These are phyloP conservation scores for Martiniozyma asiatica DNA, from an alignment of 1,139 yeast species.

Conservation along the genomic window DNA sequence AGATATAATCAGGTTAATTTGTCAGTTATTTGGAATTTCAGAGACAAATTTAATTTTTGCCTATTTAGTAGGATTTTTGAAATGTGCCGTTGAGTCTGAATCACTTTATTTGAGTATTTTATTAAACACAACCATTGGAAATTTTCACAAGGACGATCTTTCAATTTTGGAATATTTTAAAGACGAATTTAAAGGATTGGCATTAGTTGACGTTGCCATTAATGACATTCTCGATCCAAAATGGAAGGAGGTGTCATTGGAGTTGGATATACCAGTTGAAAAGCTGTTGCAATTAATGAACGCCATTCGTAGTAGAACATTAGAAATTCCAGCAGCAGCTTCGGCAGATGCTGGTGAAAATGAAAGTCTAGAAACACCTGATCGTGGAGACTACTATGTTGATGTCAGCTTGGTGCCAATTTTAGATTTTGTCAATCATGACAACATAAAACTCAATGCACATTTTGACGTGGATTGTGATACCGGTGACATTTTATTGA, in stretches of 20 bases:
- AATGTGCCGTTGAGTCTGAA: conserved; percentile 1
- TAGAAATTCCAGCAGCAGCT: conserved; percentile 55
- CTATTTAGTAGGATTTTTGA: conserved; percentile 17
- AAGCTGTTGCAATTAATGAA: conserved; percentile 32
- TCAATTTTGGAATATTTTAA: too few relatives aligned
- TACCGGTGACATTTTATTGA: conserved; percentile 34
- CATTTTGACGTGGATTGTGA: conserved; percentile 48
- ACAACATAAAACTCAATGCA: conserved; percentile 32
- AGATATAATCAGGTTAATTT: conserved; percentile 14
- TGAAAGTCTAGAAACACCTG: conserved; percentile 16
- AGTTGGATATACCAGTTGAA: conserved; percentile 5
- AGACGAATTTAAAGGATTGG: conserved; percentile 17
- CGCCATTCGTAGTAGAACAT: conserved; percentile 44
- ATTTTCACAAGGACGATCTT: too few relatives aligned
- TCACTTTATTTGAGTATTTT: conserved; percentile 20
- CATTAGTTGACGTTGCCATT: conserved; percentile 9
- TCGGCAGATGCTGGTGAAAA: too few relatives aligned
- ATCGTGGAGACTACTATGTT: conserved; percentile 29
- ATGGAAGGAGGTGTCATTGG: conserved; percentile 11
- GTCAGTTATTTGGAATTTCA: conserved; percentile 11
- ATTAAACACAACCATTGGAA: conserved; percentile 15
- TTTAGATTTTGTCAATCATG: conserved; percentile 58
- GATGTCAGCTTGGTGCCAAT: conserved; percentile 52
- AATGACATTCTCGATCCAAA: conserved; percentile 12
- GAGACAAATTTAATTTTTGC: conserved; percentile 20